Conservation (phyloP, 2,329 filamentous ascomycete species). For the Thelonectria olida region DNA sequence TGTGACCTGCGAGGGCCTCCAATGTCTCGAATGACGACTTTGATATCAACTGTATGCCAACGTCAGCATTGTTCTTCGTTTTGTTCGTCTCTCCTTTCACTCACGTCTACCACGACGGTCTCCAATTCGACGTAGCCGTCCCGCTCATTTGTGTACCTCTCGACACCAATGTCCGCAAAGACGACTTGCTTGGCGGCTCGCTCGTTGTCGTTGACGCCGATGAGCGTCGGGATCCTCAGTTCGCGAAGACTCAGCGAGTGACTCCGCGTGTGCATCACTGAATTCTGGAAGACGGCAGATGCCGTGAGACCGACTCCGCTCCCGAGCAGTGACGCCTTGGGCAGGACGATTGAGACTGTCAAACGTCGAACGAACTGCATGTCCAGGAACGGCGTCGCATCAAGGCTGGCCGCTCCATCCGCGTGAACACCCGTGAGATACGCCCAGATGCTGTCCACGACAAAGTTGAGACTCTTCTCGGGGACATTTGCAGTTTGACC, state of each 20-base stretch:
- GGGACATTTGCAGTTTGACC: not conserved
- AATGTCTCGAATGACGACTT: slow-evolving; percentile 69
- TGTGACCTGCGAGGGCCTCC: slow-evolving; percentile 65
- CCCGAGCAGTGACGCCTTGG: slow-evolving; percentile 75
- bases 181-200: slow-evolving; percentile 72
- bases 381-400: slow-evolving; percentile 43
- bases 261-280: slow-evolving; percentile 38
- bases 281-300: slow-evolving; percentile 52
- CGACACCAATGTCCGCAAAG: slow-evolving; percentile 69
- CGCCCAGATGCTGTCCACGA: slow-evolving; percentile 46
- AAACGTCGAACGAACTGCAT: slow-evolving; percentile 53
- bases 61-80: slow-evolving; percentile 5
- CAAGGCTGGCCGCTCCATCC: slow-evolving; percentile 15
- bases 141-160: slow-evolving; percentile 54
- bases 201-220: slow-evolving; percentile 80
- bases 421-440: slow-evolving; percentile 40
- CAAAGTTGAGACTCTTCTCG: slow-evolving; percentile 34
- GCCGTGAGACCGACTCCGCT: slow-evolving; percentile 64
- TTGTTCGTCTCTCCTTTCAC: slow-evolving; percentile 30
- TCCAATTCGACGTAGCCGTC: slow-evolving; percentile 69
- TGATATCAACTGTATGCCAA: slow-evolving; percentile 56
- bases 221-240: slow-evolving; percentile 71
- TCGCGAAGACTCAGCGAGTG: slow-evolving; percentile 60
- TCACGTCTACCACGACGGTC: slow-evolving; percentile 67
- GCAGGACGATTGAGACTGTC: slow-evolving; percentile 64